These are phyloP conservation scores for Eucalyptus lansdowneana DNA, from an alignment of 345 rosid genomes.

Conservation along the genomic window DNA sequence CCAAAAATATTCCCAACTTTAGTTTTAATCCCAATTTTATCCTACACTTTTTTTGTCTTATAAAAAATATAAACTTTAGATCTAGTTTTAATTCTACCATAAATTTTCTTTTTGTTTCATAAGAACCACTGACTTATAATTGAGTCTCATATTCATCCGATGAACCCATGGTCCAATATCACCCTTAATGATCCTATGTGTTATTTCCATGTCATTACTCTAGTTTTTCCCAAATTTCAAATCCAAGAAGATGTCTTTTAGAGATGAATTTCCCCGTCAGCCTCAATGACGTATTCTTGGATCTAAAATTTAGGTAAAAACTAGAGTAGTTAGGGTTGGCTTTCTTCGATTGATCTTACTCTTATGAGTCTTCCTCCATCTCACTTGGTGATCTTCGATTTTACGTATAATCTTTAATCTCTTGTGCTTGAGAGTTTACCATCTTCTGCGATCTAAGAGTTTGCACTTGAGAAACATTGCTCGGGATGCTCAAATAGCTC, in stretches of 20 bases:
- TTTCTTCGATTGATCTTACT: not conserved
- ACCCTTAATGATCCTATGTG: not conserved
- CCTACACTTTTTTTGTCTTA: too few relatives aligned
- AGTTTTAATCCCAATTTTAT: not conserved
- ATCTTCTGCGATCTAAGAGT: fast-evolving
- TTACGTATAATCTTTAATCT: not conserved
- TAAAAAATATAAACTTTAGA: too few relatives aligned
- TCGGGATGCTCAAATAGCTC: fast-evolving
- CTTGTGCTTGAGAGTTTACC: not conserved
- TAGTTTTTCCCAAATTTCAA: not conserved
- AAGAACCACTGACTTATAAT: not conserved
- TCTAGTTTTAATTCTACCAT: too few relatives aligned
- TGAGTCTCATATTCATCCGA: too few relatives aligned
- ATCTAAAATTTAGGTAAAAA: not conserved
- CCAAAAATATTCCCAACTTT: not conserved
- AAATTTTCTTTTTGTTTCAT: not conserved
- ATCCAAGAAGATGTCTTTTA: not conserved
- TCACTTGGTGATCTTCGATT: not conserved
- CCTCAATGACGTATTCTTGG: fast-evolving
- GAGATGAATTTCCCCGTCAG: not conserved
- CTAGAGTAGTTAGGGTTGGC: not conserved
- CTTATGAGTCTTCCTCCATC: not conserved
- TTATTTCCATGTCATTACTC: not conserved
- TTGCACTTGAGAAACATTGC: fast-evolving
- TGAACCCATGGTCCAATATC: not conserved